phyloP scores from a whole-genome alignment of 345 rosid genomes.

The Xanthoceras sorbifolium region DNA sequence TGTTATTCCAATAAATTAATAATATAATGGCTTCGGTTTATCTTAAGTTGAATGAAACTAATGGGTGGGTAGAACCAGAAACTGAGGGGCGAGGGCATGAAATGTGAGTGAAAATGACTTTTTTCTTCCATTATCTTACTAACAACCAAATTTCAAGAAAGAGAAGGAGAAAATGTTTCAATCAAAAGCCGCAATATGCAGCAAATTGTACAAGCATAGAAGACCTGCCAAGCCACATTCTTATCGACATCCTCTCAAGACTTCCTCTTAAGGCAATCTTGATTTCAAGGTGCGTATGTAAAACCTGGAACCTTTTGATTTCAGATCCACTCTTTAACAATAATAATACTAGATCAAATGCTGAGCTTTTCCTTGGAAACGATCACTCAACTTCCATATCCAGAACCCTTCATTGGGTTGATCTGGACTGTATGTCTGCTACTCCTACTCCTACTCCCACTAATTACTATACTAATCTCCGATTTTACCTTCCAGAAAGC shows the following conservation, averaged over 20 bases:
- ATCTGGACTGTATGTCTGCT: background rate
- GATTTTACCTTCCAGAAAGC: constrained; percentile 21
- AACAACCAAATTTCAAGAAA: background rate
- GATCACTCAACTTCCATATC: background rate
- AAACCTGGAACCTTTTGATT: constrained; percentile 14
- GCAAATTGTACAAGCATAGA: background rate
- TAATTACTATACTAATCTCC: background rate
- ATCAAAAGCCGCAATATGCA: background rate
- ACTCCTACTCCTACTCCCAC: background rate
- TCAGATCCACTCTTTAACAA: constrained; percentile 22
- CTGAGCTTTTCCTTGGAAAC: constrained; percentile 23
- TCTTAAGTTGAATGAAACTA: too few species aligned
- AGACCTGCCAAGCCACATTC: constrained; percentile 17
- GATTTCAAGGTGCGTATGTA: constrained; percentile 25
- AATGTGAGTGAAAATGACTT: background rate
- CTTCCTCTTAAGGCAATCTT: constrained; percentile 21
- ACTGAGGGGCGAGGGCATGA: too few species aligned
- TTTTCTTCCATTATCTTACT: constrained; percentile 1
- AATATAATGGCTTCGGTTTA: too few species aligned
- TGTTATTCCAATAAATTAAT: too few species aligned
- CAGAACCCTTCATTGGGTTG: constrained; percentile 23
- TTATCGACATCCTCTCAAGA: constrained; percentile 11
- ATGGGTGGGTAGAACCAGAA: too few species aligned
- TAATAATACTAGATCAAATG: background rate
- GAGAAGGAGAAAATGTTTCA: background rate